Evolutionary conservation across 2,329 filamentous ascomycete species (phyloP).

Genomic region (Colletotrichum agaves): DNA sequence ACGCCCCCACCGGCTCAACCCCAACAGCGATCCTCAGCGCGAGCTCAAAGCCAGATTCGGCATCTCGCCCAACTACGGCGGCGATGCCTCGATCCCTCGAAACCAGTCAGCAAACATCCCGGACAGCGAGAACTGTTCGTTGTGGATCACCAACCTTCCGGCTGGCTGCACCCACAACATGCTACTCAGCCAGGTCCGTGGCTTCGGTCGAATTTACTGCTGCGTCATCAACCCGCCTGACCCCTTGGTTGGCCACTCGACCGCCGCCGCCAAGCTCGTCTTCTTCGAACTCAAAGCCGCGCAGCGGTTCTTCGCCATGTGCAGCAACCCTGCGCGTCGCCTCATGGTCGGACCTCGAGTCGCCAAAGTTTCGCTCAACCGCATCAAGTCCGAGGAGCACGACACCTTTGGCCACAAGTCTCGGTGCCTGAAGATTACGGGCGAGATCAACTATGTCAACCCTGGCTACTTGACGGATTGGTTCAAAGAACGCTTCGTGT

Average conservation of each 20-base stretch:
- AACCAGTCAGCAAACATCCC: conserved; percentile 55
- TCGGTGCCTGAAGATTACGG: conserved; percentile 63
- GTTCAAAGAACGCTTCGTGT: conserved; percentile 57
- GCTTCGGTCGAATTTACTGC: conserved; percentile 62
- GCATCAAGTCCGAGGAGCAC: conserved; percentile 54
- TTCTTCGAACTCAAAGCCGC: conserved; percentile 58
- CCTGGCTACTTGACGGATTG: conserved; percentile 49
- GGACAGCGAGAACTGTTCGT: conserved; percentile 57
- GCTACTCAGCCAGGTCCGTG: conserved; percentile 56
- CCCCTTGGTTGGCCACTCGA: conserved; percentile 45
- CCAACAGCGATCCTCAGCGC: conserved; percentile 5
- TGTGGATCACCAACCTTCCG: conserved; percentile 65
- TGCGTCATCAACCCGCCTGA: conserved; percentile 62
- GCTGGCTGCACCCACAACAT: conserved; percentile 52
- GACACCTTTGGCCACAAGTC: conserved; percentile 46
- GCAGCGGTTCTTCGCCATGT: conserved; percentile 44
- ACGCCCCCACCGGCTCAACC: neutral
- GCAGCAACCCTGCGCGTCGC: conserved; percentile 41
- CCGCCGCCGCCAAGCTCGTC: conserved; percentile 60
- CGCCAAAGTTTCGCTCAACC: conserved; percentile 58
- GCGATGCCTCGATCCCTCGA: conserved; percentile 47
- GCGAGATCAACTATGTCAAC: conserved; percentile 57
- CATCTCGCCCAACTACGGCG: conserved; percentile 51
- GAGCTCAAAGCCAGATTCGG: conserved; percentile 24
- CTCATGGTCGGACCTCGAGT: conserved; percentile 50